Conservation (phyloP, 495 filamentous ascomycete genomes). For the Cercophora scortea region DNA sequence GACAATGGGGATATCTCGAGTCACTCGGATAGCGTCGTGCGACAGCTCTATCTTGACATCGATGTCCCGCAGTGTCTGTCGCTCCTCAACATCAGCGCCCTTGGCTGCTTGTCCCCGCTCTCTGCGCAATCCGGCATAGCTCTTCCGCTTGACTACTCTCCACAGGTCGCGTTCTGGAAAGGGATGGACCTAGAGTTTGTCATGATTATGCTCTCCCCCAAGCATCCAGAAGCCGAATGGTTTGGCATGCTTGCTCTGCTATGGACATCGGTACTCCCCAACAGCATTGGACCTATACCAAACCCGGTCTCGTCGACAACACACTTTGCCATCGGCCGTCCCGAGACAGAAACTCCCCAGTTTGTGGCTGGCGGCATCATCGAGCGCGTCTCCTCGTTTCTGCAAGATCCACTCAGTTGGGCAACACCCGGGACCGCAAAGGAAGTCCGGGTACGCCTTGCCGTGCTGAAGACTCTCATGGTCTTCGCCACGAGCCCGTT, state of each 20-base stretch:
- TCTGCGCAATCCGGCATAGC: background rate
- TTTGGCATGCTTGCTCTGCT: constrained; percentile 30
- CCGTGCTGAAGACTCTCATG: constrained; percentile 27
- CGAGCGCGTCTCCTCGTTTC: constrained; percentile 31
- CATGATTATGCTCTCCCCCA: constrained; percentile 34
- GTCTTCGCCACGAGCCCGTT: constrained; percentile 30
- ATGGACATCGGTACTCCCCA: constrained; percentile 32
- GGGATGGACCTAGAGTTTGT: constrained; percentile 40
- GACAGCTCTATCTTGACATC: constrained; percentile 20
- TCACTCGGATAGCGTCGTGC: constrained; percentile 14
- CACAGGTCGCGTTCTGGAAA: constrained; percentile 33
- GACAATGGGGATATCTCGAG: constrained; percentile 17
- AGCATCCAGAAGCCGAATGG: constrained; percentile 37
- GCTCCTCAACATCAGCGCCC: constrained; percentile 29
- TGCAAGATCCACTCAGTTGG: constrained; percentile 32
- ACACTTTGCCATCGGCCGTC: constrained; percentile 1
- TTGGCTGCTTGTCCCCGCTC: constrained; percentile 25
- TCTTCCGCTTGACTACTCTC: constrained; percentile 9
- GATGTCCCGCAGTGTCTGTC: constrained; percentile 32
- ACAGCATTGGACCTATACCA: constrained; percentile 37
- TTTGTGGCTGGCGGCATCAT: constrained; percentile 29
- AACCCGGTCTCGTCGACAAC: constrained; percentile 8
- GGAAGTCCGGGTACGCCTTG: constrained; percentile 19
- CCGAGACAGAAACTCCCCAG: constrained; percentile 13
- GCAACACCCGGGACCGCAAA: constrained; percentile 22